Evolutionary conservation across 306 rosid species (phyloP), one percentile per base, ranked within the genome.

Genomic region (Oemleria cerasiformis): DNA sequence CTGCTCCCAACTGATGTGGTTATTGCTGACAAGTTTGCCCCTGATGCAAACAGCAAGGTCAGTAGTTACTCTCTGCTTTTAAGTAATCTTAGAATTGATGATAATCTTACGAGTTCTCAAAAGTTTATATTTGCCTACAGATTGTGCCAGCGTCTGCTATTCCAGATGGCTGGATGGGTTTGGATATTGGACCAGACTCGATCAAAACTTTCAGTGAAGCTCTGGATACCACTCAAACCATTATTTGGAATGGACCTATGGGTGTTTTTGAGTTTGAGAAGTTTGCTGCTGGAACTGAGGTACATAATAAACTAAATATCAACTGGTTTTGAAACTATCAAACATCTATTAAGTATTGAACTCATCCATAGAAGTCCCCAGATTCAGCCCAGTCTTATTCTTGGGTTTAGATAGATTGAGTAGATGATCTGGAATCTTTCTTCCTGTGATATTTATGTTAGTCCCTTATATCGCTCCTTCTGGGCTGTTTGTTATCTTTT

Each of bases 191-290:
- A 16, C 96, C 98, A 16, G 97, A 93, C 69, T 86, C 97, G 56
- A 86, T 93, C 73, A 88, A 87, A 71, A 77, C 92, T 74, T 93
- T 93, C 80, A 82, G 44, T 57, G 84, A 81, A 77, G 84, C 86
- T 72, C 80, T 93, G 85, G 98, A 90, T 20, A 67, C 75, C 10
- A 91, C 94, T 72, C 85, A 87, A 73, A 90, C 97, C 68, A 25
- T 90, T 34, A 90, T 93, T 44, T 93, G 98, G 98, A 93, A 93
- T 53, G 98, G 98, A 78, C 98, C 98, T 38, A 93, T 93, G 98
- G 98, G 98, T 59, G 98, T 93, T 68, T 93, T 93, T 9, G 98
- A 93, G 85, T 90, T 90, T 15, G 94, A 88, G 0, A 90, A 93
- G 81, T 93, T 90, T 80, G 97, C 98, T 7, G 78, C 73, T 7